These are phyloP conservation scores for Emmonsia crescens DNA, from an alignment of 2,329 filamentous ascomycete genomes.

Conservation along the genomic window DNA sequence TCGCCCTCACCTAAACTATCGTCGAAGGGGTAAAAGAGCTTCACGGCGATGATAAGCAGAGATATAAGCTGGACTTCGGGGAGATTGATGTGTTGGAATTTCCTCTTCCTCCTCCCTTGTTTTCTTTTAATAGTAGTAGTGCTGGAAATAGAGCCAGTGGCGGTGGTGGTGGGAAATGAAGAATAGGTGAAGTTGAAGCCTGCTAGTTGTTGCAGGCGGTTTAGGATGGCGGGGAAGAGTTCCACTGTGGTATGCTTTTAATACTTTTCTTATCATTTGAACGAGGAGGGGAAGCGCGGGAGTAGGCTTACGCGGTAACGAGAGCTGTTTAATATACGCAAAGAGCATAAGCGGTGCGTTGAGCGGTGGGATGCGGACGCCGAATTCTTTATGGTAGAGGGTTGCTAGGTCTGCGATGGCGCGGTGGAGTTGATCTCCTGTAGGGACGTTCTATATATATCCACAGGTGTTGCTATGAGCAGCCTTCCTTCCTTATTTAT, in stretches of 20 bases:
- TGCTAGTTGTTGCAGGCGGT: constrained; percentile 41
- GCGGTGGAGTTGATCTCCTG: constrained; percentile 50
- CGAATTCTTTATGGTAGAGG: constrained; percentile 57
- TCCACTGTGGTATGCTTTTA: constrained; percentile 20
- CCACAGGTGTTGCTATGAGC: constrained; percentile 15
- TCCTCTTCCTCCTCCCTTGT: constrained; percentile 6
- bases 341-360: constrained; percentile 60
- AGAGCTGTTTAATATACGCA: constrained; percentile 58
- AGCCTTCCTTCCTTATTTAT: not conserved
- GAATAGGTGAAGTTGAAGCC: constrained; percentile 48
- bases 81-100: constrained; percentile 40
- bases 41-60: constrained; percentile 63
- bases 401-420: constrained; percentile 51
- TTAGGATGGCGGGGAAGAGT: constrained; percentile 40
- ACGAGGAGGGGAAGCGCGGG: not conserved
- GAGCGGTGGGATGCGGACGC: constrained; percentile 59
- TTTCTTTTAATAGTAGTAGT: not conserved
- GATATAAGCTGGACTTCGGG: constrained; percentile 67
- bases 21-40: constrained; percentile 69
- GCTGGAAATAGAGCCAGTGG: constrained; percentile 15
- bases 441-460: constrained; percentile 29
- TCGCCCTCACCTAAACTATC: constrained; percentile 16
- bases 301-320: constrained; percentile 54
- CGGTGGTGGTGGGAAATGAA: constrained; percentile 28
- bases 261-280: not conserved